Evolutionary conservation across 2,329 filamentous ascomycete genomes (phyloP).

Genomic region (Colletotrichum theobromicola): DNA sequence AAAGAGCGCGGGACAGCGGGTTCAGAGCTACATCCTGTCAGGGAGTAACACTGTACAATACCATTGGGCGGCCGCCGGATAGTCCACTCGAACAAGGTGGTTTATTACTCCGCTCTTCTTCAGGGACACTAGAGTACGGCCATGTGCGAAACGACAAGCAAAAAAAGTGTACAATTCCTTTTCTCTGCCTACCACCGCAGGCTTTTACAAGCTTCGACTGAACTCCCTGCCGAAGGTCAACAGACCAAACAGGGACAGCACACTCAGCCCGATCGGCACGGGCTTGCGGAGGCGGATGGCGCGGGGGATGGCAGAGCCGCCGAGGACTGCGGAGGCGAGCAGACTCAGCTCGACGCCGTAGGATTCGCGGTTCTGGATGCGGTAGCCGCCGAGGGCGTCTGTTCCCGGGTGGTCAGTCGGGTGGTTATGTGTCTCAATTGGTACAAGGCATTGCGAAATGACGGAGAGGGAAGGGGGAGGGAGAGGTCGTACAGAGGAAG

Average conservation of each 20-base stretch:
- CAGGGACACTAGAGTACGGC: background rate
- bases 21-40: background rate
- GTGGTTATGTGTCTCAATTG: background rate
- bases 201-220: constrained; percentile 41
- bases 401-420: background rate
- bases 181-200: background rate
- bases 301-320: constrained; percentile 82
- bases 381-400: constrained; percentile 82
- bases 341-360: constrained; percentile 92
- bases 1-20: background rate
- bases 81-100: background rate
- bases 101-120: background rate
- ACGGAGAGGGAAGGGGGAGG: background rate
- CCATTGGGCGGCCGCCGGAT: background rate
- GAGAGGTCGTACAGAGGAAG: constrained; percentile 56
- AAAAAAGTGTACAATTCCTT: background rate
- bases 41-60: background rate
- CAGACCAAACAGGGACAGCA: constrained; percentile 80
- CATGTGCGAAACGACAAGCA: background rate
- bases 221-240: constrained; percentile 79
- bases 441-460: background rate
- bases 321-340: constrained; percentile 84
- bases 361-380: constrained; percentile 74
- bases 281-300: constrained; percentile 86
- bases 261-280: constrained; percentile 78